A percentile compares a stretch with the other conserved stretches of the same genome.
Conservation (phyloP, 495 filamentous ascomycete genomes). For the Endocarpon pusillum region DNA sequence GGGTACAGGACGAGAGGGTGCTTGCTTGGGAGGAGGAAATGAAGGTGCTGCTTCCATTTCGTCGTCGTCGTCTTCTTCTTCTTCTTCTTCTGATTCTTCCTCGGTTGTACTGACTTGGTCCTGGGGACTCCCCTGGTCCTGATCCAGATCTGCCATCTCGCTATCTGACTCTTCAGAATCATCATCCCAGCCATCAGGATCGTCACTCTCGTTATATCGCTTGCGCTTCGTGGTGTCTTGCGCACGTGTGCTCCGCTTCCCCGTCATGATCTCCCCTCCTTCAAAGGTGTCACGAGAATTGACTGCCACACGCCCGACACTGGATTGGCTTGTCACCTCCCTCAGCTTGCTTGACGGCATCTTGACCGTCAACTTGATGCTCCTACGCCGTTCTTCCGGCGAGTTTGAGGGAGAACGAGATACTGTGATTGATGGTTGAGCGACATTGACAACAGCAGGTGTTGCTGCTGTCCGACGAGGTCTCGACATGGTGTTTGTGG, state of each 20-base stretch:
- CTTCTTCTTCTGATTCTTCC: conserved; percentile 35
- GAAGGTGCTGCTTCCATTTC: conserved; percentile 34
- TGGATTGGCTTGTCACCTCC: conserved; percentile 41
- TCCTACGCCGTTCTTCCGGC: conserved; percentile 37
- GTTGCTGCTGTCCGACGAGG: conserved; percentile 11
- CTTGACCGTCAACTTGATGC: conserved; percentile 69
- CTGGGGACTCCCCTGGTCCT: conserved; percentile 31
- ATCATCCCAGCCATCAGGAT: conserved; percentile 27
- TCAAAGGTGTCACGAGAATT: conserved; percentile 15
- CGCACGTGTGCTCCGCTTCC: conserved; percentile 43
- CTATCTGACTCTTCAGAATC: conserved; percentile 20
- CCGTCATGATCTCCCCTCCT: conserved; percentile 33
- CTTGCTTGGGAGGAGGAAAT: conserved; percentile 6
- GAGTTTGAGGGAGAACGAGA: conserved; percentile 38
- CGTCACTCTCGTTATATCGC: conserved; percentile 42
- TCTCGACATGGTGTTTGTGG: conserved; percentile 1
- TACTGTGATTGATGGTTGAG: conserved; percentile 30
- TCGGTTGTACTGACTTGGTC: conserved; percentile 18
- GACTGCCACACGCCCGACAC: conserved; percentile 5
- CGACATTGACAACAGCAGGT: conserved; percentile 14
- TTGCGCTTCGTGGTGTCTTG: conserved; percentile 46
- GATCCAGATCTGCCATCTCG: conserved; percentile 31
- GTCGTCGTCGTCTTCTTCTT: conserved; percentile 45
- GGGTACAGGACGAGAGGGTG: too few relatives aligned
- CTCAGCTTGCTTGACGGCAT: conserved; percentile 68